phyloP scores from a whole-genome alignment of 345 rosid species.

The Sonneratia caseolaris region DNA sequence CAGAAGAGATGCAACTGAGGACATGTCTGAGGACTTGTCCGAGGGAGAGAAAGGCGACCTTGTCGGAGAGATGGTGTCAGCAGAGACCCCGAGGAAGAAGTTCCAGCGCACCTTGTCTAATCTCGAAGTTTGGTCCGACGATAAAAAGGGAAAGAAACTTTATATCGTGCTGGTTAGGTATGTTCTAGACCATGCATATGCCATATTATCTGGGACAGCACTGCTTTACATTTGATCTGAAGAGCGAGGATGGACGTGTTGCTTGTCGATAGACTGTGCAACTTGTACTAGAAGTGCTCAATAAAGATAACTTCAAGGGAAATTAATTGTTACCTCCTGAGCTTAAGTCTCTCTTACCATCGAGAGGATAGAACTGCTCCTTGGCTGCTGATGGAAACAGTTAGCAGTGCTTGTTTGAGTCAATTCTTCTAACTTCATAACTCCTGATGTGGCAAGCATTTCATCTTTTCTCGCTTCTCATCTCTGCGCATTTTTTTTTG shows the following conservation, averaged over 20 bases:
- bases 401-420: not conserved
- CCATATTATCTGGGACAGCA: not conserved
- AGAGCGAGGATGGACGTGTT: no score
- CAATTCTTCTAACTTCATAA: not conserved
- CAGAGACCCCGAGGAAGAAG: conserved; percentile 57
- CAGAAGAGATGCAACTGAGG: conserved; percentile 71
- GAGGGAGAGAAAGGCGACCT: conserved; percentile 91
- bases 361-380: not conserved
- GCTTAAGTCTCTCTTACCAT: not conserved
- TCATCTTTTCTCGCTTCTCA: not conserved
- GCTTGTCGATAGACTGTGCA: not conserved
- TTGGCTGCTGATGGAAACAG: not conserved
- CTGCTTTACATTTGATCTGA: not conserved
- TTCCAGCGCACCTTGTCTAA: conserved; percentile 64
- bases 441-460: not conserved
- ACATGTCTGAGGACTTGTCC: conserved; percentile 84
- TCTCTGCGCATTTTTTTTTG: conserved; percentile 4
- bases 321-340: not conserved
- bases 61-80: conserved; percentile 40
- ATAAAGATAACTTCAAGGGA: not conserved
- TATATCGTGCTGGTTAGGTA: conserved; percentile 91
- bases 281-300: not conserved
- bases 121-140: conserved; percentile 91
- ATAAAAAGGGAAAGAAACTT: conserved; percentile 80
- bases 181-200: not conserved